phyloP scores from a whole-genome alignment of 2,329 filamentous ascomycete genomes.

The Metarhizium humberi region DNA sequence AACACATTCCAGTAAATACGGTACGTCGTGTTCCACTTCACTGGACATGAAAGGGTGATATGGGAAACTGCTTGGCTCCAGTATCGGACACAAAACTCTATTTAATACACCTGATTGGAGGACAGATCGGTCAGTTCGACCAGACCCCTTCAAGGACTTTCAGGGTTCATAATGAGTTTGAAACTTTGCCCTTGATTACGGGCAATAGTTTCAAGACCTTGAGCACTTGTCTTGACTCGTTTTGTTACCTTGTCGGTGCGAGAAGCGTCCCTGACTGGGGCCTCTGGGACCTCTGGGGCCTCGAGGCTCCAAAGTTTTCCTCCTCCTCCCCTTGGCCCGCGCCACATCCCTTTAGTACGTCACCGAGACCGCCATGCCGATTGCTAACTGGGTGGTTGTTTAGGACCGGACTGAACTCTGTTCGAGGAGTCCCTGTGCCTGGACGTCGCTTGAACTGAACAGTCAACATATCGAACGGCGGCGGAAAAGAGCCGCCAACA shows the following conservation, averaged over 20 bases:
- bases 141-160: neutral
- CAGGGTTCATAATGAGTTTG: neutral
- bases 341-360: conserved; percentile 4
- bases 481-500: no score
- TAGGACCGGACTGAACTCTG: conserved; percentile 3
- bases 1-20: neutral
- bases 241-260: neutral
- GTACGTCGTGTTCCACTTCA: neutral
- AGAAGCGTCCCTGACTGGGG: neutral
- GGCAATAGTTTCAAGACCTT: neutral
- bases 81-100: neutral
- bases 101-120: neutral
- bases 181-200: neutral
- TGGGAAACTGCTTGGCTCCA: neutral
- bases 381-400: conserved; percentile 4
- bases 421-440: conserved; percentile 1
- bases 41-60: neutral
- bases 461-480: neutral
- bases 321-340: neutral
- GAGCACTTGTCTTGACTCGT: neutral
- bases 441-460: neutral
- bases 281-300: neutral
- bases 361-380: neutral
- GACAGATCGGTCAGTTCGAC: neutral
- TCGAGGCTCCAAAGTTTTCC: neutral